Base-by-base conservation (phyloP, 768 basidiomycete species). In the Russula dissimulans region DNA sequence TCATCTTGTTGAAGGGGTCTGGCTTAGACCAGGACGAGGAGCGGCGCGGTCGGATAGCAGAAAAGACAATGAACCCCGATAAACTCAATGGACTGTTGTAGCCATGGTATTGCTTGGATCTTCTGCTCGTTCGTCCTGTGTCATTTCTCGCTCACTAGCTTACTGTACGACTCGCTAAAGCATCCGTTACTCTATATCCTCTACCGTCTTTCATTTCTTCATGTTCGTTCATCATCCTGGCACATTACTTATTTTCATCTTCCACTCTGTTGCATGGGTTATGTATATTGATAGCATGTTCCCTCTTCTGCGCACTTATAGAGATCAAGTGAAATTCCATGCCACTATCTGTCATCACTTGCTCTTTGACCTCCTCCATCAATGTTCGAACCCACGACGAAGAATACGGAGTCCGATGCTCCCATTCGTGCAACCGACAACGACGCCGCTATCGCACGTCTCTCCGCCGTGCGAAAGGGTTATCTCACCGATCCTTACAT, bases 401-500 rank as follows among this genome's bases (percentile, higher is more conserved):
- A 14, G 18, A 47, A 34, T 22, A 7, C 56, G 4, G 85, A 86
- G 61, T 60, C 76, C 4, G 87, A 90, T 68, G 75, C 77, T 31
- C 76, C 87, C 26, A 78, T 89, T 55, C 86, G 91, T 47, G 78
- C 81, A 32, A 95, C 92, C 0, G 91, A 95, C 72, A 77, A 78
- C 31, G 92, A 95, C 68, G 92, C 93, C 0, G 83, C 88, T 3
- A 73, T 86, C 3, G 90, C 91, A n/a, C 81, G 91, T 18, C 74
- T 89, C 10, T 97, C 92, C n/a, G 93, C 95, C 15, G 83, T 85
- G 7, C 80, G 80, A 58, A 85, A 86, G 65, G 79, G 80, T n/a
- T 97, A 98, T 69, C 72, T 97, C 22, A 59, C 74, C 5, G 95
- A 97, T 71, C 84, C 86, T 5, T 97, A 81, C 71, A 79, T 91